Evolutionary conservation across 2,329 filamentous ascomycete species (phyloP).

Genomic region (Beauveria scarabaeidicola): DNA sequence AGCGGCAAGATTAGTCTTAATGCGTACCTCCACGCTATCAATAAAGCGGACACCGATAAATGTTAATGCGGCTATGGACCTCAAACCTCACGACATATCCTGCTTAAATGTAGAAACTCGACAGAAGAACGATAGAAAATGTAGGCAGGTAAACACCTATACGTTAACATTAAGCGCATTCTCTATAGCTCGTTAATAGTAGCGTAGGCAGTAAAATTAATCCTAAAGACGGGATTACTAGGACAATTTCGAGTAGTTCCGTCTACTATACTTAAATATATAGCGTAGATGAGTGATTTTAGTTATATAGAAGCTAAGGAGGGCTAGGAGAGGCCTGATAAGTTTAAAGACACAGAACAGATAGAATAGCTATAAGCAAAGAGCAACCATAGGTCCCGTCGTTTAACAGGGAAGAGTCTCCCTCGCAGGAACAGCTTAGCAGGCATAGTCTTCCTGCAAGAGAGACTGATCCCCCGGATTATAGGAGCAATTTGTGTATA

Average conservation of each 20-base stretch:
- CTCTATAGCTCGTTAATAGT: conserved; percentile 24
- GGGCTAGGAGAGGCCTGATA: conserved; percentile 19
- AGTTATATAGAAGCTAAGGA: conserved; percentile 21
- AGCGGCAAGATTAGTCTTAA: no score
- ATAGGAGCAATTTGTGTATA: not conserved
- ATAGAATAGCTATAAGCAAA: conserved; percentile 12
- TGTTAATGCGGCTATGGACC: not conserved
- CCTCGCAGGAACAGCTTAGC: not conserved
- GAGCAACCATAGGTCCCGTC: not conserved
- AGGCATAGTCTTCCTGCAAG: not conserved
- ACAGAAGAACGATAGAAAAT: not conserved
- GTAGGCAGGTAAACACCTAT: no score
- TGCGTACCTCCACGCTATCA: no score
- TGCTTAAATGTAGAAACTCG: not conserved
- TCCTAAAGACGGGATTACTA: conserved; percentile 23
- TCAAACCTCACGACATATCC: not conserved
- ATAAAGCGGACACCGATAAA: not conserved
- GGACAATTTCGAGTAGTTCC: conserved; percentile 20
- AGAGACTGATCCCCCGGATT: not conserved
- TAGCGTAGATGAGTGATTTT: conserved; percentile 17
- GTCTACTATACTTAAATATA: conserved; percentile 18
- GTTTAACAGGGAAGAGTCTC: not conserved
- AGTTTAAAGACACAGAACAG: conserved; percentile 21
- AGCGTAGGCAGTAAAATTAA: conserved; percentile 27
- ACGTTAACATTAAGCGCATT: conserved; percentile 23